A percentile compares a stretch with the other conserved stretches of the same genome.
Conservation (phyloP, 306 rosid species). For the Begonia loranthoides region DNA sequence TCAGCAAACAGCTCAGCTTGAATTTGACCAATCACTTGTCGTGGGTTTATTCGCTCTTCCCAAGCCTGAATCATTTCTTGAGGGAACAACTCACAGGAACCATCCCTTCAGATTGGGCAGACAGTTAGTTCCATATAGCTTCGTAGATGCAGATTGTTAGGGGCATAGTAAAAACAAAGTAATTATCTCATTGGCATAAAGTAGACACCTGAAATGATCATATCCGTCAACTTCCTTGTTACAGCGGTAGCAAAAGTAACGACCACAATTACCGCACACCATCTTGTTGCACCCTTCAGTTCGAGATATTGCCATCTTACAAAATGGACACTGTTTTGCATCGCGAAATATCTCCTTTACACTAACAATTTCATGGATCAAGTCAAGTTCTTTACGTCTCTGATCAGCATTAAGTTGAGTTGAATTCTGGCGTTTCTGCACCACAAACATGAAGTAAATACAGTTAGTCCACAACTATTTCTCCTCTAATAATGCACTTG, state of each 20-base stretch:
- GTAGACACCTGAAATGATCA: slow-evolving; percentile 71
- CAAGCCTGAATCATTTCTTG: slow-evolving; percentile 43
- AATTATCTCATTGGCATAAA: too few species aligned
- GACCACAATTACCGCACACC: slow-evolving; percentile 66
- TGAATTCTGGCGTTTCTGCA: slow-evolving; percentile 75
- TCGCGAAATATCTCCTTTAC: slow-evolving; percentile 54
- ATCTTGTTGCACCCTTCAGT: slow-evolving; percentile 87
- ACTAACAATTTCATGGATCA: slow-evolving; percentile 74
- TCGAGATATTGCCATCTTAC: slow-evolving; percentile 73
- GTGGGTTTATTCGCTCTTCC: slow-evolving; percentile 53
- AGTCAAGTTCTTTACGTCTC: slow-evolving; percentile 43
- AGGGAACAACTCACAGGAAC: slow-evolving; percentile 65
- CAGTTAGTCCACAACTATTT: too few species aligned
- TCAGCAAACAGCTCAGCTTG: slow-evolving; percentile 38
- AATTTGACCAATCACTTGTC: slow-evolving; percentile 45
- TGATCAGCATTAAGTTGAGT: slow-evolving; percentile 40
- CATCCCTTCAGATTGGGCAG: slow-evolving; percentile 31
- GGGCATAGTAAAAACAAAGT: slow-evolving; percentile 14
- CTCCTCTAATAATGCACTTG: too few species aligned
- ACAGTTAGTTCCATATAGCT: slow-evolving; percentile 10
- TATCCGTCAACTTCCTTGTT: slow-evolving; percentile 51
- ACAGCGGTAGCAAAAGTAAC: slow-evolving; percentile 78
- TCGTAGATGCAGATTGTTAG: slow-evolving; percentile 2
- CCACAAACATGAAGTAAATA: slow-evolving; percentile 1
- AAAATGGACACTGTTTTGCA: slow-evolving; percentile 77